Percentiles rank a stretch among this genome's conserved stretches.
Evolutionary conservation across 1,284 basidiomycete genomes (phyloP).

Genomic region (Cystobasidium pallidum): DNA sequence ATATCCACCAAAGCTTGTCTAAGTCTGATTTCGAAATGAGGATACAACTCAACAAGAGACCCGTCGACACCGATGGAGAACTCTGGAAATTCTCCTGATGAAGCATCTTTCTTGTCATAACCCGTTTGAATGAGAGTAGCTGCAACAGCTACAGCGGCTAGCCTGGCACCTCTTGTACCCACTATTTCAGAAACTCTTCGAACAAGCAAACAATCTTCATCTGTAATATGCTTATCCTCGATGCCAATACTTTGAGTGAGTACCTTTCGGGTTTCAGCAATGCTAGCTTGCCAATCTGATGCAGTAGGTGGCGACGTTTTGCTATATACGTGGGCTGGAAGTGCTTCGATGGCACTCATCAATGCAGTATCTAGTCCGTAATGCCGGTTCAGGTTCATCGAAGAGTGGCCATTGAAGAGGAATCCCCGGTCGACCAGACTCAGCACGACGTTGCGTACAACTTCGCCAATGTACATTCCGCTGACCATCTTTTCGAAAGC

Average conservation of each 20-base stretch:
- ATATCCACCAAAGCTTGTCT: slow-evolving; percentile 73
- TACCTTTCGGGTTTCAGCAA: slow-evolving; percentile 46
- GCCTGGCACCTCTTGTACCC: slow-evolving; percentile 75
- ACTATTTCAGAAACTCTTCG: slow-evolving; percentile 78
- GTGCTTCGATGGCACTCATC: slow-evolving; percentile 79
- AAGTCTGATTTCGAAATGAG: slow-evolving; percentile 75
- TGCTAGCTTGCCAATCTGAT: slow-evolving; percentile 37
- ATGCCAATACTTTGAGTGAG: slow-evolving; percentile 64
- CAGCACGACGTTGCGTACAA: slow-evolving; percentile 81
- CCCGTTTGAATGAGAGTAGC: slow-evolving; percentile 81
- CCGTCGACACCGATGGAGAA: slow-evolving; percentile 86
- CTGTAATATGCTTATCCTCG: slow-evolving; percentile 57
- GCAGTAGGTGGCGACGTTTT: slow-evolving; percentile 1
- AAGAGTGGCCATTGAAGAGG: slow-evolving; percentile 79
- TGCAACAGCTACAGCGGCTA: slow-evolving; percentile 86
- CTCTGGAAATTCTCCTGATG: slow-evolving; percentile 48
- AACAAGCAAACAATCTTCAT: slow-evolving; percentile 69
- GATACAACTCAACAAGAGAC: slow-evolving; percentile 88
- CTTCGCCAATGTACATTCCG: slow-evolving; percentile 98
- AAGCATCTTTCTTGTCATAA: slow-evolving; percentile 59
- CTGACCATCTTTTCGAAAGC: slow-evolving; percentile 98
- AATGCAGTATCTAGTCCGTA: slow-evolving; percentile 93
- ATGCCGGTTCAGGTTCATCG: slow-evolving; percentile 74
- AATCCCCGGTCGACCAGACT: slow-evolving; percentile 74
- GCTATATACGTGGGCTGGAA: slow-evolving; percentile 41